Conservation (phyloP, 2,329 filamentous ascomycete genomes). For the Penicillium corylophilum region DNA sequence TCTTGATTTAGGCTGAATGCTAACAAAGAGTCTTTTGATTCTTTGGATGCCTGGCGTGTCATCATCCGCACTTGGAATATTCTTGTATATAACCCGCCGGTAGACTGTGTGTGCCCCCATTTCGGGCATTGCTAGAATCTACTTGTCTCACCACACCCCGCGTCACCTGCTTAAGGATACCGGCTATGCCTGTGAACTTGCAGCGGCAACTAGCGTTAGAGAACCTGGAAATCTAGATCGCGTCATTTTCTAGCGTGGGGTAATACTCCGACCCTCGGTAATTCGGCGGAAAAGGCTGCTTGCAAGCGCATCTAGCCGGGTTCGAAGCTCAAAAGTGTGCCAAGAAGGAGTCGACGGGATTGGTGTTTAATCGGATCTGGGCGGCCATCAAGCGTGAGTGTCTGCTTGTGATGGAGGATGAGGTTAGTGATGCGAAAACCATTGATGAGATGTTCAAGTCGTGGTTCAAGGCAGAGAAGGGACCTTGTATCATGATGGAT, state of each 20-base stretch:
- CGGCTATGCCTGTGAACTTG: background rate
- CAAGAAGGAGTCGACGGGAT: constrained; percentile 16
- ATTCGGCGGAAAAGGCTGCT: background rate
- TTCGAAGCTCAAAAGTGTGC: background rate
- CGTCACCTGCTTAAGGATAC: background rate
- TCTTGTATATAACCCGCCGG: too few relatives aligned
- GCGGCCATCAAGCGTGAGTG: constrained; percentile 20
- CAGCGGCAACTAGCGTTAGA: background rate
- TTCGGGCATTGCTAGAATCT: too few relatives aligned
- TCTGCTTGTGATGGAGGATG: constrained; percentile 18
- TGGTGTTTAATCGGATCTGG: constrained; percentile 23
- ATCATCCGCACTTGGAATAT: too few relatives aligned
- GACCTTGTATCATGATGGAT: constrained; percentile 25
- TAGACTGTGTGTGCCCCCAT: too few relatives aligned
- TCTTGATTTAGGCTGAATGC: background rate
- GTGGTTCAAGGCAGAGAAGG: constrained; percentile 20
- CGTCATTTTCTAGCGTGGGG: background rate
- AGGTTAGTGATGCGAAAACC: constrained; percentile 15
- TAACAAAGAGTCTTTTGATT: too few relatives aligned
- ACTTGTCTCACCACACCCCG: too few relatives aligned
- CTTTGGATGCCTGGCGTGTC: too few relatives aligned
- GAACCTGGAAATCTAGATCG: background rate
- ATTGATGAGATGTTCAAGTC: constrained; percentile 23
- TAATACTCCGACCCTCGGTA: background rate
- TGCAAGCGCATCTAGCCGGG: background rate